Base-by-base conservation (phyloP, 768 basidiomycete genomes). In the Lenzites betulinus region DNA sequence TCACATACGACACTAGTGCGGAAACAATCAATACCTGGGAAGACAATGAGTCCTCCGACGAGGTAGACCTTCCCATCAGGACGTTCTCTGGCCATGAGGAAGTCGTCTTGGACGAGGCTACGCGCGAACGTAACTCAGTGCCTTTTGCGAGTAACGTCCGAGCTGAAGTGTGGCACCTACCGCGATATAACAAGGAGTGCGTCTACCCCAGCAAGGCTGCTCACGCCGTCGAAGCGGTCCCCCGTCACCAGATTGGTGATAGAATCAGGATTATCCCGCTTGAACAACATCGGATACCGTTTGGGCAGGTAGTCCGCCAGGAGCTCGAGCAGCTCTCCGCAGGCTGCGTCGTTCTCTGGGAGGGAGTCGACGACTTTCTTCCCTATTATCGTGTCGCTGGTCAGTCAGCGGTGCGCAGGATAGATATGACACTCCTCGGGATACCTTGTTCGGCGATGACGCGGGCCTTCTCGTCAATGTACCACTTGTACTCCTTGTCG, bases 11-110 rank as follows among this genome's bases (percentile, higher is more conserved):
- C 4, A 13, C n/a, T n/a, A n/a, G n/a, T n/a, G n/a, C n/a, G n/a
- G n/a, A n/a, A n/a, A n/a, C n/a, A n/a, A n/a, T n/a, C n/a, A n/a
- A 6, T 9, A 73, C 72, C 71, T 0, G 74, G 73, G 36, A 74
- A 70, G 8, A 64, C 75, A 35, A 76, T 69, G 15, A 75, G 59
- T 0, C 75, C 75, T 4, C 75, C 75, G 28, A 69, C 67, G 54
- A 76, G 74, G 53, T 76, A 76, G 16, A 75, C 61, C 60, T 74
- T 67, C 0, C 75, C 75, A 47, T 76, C 73, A 11, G 70, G 71
- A 1, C 75, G 69, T 48, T 74, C 74, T 4, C 69, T 51, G 0
- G 58, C 74, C 75, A 76, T 76, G 16, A 76, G 56, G 64, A 76
- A 76, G 55, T 76, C 75, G 44, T 72, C 70, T 54, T 75, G 69